Evolutionary conservation across 306 rosid genomes (phyloP).

Genomic region (Medicago lupulina): DNA sequence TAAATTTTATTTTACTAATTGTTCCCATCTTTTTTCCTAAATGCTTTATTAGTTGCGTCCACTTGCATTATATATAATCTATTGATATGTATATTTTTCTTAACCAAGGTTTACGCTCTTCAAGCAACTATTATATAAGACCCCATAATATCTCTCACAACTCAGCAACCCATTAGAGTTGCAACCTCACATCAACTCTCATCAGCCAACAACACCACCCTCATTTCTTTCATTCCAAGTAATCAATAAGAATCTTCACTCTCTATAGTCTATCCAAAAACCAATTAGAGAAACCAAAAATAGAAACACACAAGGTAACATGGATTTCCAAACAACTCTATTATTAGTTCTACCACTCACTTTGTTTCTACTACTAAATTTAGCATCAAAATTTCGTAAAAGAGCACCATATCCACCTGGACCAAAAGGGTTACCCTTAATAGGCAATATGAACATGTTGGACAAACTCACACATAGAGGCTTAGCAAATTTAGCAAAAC

Average conservation of each 20-base stretch:
- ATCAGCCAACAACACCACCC: background rate
- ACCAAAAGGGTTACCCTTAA: slow-evolving; percentile 68
- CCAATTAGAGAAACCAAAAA: background rate
- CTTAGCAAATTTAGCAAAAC: slow-evolving; percentile 59
- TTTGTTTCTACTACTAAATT: slow-evolving; percentile 40
- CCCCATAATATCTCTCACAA: slow-evolving; percentile 13
- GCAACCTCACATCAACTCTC: slow-evolving; percentile 22
- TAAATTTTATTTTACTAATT: too few relatives aligned
- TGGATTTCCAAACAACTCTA: slow-evolving; percentile 41
- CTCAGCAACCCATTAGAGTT: slow-evolving; percentile 9
- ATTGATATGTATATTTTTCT: slow-evolving; percentile 1
- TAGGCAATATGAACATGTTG: slow-evolving; percentile 73
- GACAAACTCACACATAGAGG: slow-evolving; percentile 82
- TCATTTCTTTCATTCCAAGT: background rate
- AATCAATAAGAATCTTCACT: background rate
- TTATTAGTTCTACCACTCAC: slow-evolving; percentile 36
- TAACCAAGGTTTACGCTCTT: background rate
- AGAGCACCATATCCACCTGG: slow-evolving; percentile 70
- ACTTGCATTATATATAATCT: slow-evolving; percentile 1
- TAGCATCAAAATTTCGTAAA: slow-evolving; percentile 17
- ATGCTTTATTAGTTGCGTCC: background rate
- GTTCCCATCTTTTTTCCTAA: background rate
- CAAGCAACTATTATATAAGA: background rate
- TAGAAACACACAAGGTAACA: slow-evolving; percentile 11
- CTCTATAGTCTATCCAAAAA: background rate